A percentile compares a stretch with the other conserved stretches of the same genome.
phyloP scores from a whole-genome alignment of 768 basidiomycete genomes.

The Myochromella boudieri region DNA sequence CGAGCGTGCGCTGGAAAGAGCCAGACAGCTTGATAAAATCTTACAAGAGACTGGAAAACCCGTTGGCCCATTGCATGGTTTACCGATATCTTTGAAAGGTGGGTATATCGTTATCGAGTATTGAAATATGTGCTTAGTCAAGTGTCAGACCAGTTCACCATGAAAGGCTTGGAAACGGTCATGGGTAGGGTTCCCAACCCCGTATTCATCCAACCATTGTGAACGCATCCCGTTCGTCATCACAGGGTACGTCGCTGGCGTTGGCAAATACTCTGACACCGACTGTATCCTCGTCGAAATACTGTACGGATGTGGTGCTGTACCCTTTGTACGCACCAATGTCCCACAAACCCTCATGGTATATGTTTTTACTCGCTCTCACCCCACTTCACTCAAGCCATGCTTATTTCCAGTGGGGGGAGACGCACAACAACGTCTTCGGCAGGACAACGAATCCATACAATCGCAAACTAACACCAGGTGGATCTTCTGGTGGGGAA shows the following conservation, averaged over 20 bases:
- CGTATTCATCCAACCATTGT: not conserved
- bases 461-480: constrained; percentile 54
- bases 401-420: constrained; percentile 37
- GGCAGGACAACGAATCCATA: constrained; percentile 64
- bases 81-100: constrained; percentile 46
- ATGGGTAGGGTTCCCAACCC: constrained; percentile 20
- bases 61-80: constrained; percentile 50
- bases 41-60: constrained; percentile 43
- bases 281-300: constrained; percentile 56
- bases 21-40: constrained; percentile 49
- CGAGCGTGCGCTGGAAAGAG: constrained; percentile 46
- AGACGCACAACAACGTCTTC: constrained; percentile 63
- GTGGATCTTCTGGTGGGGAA: constrained; percentile 71
- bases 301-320: constrained; percentile 54
- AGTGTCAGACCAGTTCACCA: constrained; percentile 48
- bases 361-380: not conserved
- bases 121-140: not conserved
- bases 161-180: constrained; percentile 59
- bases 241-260: constrained; percentile 57
- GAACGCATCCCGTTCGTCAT: too few species aligned
- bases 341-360: constrained; percentile 59
- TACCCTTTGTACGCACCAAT: constrained; percentile 56
- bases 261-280: constrained; percentile 43
- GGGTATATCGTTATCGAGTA: not conserved
- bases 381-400: constrained; percentile 7